Percentiles rank a stretch among this genome's conserved stretches.
These are phyloP conservation scores for Boletus fagicola DNA, from an alignment of 768 basidiomycete genomes.

Conservation along the genomic window DNA sequence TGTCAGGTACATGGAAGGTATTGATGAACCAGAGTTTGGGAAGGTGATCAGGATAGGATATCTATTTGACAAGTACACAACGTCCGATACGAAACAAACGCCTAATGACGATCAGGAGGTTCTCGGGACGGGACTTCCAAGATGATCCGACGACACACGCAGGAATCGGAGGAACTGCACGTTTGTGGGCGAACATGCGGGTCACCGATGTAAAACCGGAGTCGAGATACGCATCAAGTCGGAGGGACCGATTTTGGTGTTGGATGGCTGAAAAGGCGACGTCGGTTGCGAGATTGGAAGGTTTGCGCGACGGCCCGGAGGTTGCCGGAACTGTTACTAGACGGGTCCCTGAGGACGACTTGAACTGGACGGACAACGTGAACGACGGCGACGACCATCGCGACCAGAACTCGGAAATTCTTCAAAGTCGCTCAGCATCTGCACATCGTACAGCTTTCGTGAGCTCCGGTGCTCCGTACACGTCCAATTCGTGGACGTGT, in stretches of 20 bases:
- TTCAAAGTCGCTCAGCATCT: too few species aligned
- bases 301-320: conserved; percentile 14
- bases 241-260: neutral
- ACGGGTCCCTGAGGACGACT: neutral
- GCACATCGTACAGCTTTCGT: neutral
- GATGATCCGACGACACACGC: conserved; percentile 8
- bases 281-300: conserved; percentile 18
- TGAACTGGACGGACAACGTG: neutral
- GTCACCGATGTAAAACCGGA: neutral
- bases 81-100: neutral
- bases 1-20: neutral
- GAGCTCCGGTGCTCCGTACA: neutral
- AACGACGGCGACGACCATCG: conserved; percentile 1
- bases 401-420: neutral
- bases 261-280: conserved; percentile 2
- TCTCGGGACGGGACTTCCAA: conserved; percentile 13
- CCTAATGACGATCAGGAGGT: conserved; percentile 9
- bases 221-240: neutral
- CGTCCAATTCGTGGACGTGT: conserved; percentile 7
- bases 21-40: neutral
- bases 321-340: conserved; percentile 15
- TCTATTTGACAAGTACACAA: neutral
- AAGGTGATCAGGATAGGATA: conserved; percentile 2
- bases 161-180: conserved; percentile 1
- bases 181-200: conserved; percentile 6